Evolutionary conservation across 2,329 filamentous ascomycete genomes (phyloP).

Genomic region (Aspergillus fijiensis): DNA sequence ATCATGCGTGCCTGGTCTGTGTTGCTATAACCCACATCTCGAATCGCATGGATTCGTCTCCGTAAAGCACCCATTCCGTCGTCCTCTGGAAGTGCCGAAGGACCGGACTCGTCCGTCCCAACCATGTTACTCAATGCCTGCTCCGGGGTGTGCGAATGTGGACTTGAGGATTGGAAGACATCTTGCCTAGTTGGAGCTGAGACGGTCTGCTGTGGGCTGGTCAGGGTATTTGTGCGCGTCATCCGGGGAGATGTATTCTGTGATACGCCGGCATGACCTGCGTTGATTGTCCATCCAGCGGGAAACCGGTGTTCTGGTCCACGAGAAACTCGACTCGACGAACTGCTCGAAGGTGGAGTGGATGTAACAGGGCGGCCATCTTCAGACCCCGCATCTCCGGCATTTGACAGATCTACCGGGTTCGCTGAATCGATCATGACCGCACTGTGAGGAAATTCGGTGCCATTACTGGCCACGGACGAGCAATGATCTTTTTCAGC

Average conservation of each 20-base stretch:
- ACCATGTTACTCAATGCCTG: slow-evolving; percentile 2
- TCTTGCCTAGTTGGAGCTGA: slow-evolving; percentile 1
- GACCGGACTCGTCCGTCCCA: slow-evolving; percentile 20
- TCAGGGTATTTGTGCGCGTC: background rate
- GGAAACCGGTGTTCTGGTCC: background rate
- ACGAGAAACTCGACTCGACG: slow-evolving; percentile 8
- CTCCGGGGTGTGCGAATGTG: slow-evolving; percentile 1
- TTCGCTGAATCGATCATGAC: slow-evolving; percentile 11
- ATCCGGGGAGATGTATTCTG: background rate
- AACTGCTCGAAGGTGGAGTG: slow-evolving; percentile 16
- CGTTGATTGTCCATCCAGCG: background rate
- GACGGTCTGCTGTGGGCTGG: background rate
- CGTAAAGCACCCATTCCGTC: slow-evolving; percentile 73
- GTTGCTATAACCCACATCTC: slow-evolving; percentile 58
- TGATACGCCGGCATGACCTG: background rate
- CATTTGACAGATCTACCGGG: slow-evolving; percentile 7
- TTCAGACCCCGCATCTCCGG: slow-evolving; percentile 24
- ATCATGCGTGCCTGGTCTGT: slow-evolving; percentile 70
- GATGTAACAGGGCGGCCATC: slow-evolving; percentile 22
- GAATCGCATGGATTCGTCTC: slow-evolving; percentile 67
- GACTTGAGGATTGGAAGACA: background rate
- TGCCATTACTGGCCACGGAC: slow-evolving; percentile 17
- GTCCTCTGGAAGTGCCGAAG: slow-evolving; percentile 62
- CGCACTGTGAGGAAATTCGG: slow-evolving; percentile 11
- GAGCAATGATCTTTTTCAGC: slow-evolving; percentile 22